Percentiles rank a stretch among this genome's conserved stretches.
Conservation (phyloP, 371 early-diverging fungal genomes). For the Actinomucor elegans region DNA sequence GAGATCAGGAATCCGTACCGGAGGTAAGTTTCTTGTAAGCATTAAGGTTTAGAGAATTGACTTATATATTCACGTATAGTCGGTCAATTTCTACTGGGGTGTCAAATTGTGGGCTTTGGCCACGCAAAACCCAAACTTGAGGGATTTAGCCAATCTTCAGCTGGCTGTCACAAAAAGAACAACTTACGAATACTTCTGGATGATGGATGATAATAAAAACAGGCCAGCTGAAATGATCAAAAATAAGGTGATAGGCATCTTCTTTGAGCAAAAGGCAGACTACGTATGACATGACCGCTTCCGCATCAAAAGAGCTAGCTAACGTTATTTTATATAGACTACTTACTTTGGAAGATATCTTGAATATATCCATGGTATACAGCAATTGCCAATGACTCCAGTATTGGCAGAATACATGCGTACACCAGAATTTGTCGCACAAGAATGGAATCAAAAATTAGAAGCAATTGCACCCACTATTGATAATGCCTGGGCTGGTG, state of each 20-base stretch:
- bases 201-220: slow-evolving; percentile 50
- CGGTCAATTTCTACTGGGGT: slow-evolving; percentile 76
- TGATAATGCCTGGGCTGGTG: slow-evolving; percentile 55
- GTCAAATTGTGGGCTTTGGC: slow-evolving; percentile 64
- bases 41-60: neutral
- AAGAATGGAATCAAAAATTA: slow-evolving; percentile 58
- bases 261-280: slow-evolving; percentile 73
- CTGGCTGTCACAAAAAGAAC: slow-evolving; percentile 60
- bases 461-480: slow-evolving; percentile 28
- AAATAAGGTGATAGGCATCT: slow-evolving; percentile 72
- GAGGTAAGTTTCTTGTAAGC: slow-evolving; percentile 42
- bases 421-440: slow-evolving; percentile 46
- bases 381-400: slow-evolving; percentile 80
- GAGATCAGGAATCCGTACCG: slow-evolving; percentile 76
- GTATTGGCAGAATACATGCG: slow-evolving; percentile 51
- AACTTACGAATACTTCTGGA: slow-evolving; percentile 67
- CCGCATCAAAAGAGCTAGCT: neutral
- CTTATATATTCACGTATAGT: slow-evolving; percentile 10
- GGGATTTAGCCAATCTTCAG: slow-evolving; percentile 46
- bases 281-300: slow-evolving; percentile 37
- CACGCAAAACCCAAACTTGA: slow-evolving; percentile 37
- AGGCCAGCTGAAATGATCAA: slow-evolving; percentile 49
- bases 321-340: slow-evolving; percentile 29
- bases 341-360: slow-evolving; percentile 65
- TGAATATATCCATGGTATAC: slow-evolving; percentile 79